These are phyloP conservation scores for Inonotus obliquus DNA, from an alignment of 1,284 basidiomycete genomes.

Conservation along the genomic window DNA sequence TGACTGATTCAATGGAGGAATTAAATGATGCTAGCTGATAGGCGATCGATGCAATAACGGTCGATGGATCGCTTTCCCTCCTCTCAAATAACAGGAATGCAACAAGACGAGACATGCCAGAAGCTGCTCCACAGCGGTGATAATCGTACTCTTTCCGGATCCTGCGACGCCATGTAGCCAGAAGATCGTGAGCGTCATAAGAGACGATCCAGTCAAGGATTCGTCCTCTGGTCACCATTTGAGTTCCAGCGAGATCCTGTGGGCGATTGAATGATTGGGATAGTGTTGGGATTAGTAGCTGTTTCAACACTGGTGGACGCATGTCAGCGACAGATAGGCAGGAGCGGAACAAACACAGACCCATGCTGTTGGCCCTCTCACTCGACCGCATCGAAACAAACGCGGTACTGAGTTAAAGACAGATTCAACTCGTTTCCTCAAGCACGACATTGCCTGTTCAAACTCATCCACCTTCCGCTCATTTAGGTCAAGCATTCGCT, in stretches of 20 bases:
- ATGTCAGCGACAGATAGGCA: not conserved
- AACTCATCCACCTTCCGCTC: conserved; percentile 1
- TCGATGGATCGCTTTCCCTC: not conserved
- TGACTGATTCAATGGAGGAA: not conserved
- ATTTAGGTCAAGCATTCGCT: not conserved
- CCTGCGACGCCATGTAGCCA: not conserved
- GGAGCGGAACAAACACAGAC: not conserved
- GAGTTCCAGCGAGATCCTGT: not conserved
- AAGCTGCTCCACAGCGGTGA: not conserved
- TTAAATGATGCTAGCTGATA: not conserved
- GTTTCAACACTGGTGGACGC: not conserved
- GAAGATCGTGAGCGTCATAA: not conserved
- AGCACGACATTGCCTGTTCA: not conserved
- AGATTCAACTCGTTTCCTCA: not conserved
- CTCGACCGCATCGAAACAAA: not conserved
- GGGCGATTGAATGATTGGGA: not conserved
- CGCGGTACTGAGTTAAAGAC: not conserved
- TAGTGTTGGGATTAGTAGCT: not conserved
- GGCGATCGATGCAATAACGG: not conserved
- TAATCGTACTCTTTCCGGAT: not conserved
- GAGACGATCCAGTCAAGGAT: not conserved
- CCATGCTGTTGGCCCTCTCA: not conserved
- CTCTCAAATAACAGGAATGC: conserved; percentile 27
- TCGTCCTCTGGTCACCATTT: not conserved
- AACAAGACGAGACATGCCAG: not conserved